phyloP scores from a whole-genome alignment of 331 rosid species.

The Phaseolus coccineus region DNA sequence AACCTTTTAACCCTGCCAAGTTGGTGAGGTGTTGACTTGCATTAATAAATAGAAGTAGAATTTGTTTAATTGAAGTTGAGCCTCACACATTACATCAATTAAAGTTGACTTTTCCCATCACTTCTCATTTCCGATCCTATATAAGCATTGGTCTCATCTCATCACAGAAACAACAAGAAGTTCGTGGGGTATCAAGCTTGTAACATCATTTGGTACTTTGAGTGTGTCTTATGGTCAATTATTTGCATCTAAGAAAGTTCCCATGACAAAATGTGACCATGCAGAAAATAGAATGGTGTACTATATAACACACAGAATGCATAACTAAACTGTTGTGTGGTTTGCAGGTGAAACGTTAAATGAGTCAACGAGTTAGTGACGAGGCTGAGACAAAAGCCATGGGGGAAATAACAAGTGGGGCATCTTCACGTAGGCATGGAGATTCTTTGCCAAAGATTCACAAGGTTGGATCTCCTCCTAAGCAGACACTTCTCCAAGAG shows the following conservation, averaged over 20 bases:
- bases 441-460: constrained; percentile 41
- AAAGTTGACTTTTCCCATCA: not conserved
- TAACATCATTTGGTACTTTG: constrained; percentile 39
- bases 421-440: constrained; percentile 52
- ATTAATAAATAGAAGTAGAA: constrained; percentile 1
- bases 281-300: not conserved
- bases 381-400: constrained; percentile 26
- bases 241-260: constrained; percentile 23
- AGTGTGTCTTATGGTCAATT: not conserved
- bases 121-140: constrained; percentile 27
- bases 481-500: constrained; percentile 57
- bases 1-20: constrained; percentile 1
- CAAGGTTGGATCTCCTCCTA: constrained; percentile 71
- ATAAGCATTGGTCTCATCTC: constrained; percentile 32
- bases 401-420: constrained; percentile 44
- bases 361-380: constrained; percentile 57
- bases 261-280: constrained; percentile 27
- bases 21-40: constrained; percentile 35
- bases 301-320: not conserved
- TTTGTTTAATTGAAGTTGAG: not conserved
- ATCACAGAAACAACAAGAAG: not conserved
- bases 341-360: constrained; percentile 43
- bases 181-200: not conserved
- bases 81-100: not conserved
- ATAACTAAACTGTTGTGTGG: not conserved